Conservation (phyloP, 805 yeast species). For the Kluyveromyces siamensis region DNA sequence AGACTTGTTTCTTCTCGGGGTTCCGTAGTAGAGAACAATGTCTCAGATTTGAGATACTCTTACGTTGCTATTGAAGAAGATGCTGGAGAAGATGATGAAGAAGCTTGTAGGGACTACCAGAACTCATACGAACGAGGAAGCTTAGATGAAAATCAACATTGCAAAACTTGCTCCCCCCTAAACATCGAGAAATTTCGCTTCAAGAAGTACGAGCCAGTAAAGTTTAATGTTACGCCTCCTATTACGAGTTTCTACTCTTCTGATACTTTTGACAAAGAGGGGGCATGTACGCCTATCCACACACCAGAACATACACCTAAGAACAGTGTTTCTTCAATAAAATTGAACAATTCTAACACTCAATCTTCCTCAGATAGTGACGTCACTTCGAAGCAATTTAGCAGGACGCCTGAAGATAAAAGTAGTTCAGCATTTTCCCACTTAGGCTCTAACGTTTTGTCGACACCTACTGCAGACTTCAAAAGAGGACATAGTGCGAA, state of each 20-base stretch:
- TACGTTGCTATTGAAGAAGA: constrained; percentile 27
- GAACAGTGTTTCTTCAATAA: constrained; percentile 6
- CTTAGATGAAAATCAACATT: neutral
- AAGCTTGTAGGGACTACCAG: neutral
- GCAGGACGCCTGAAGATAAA: constrained; percentile 3
- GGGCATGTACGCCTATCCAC: neutral
- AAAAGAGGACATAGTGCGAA: constrained; percentile 19
- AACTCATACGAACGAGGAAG: neutral
- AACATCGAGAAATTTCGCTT: constrained; percentile 6
- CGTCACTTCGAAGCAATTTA: neutral
- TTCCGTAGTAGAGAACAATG: constrained; percentile 23
- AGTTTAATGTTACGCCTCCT: neutral
- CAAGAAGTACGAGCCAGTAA: constrained; percentile 2
- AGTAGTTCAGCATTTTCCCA: constrained; percentile 3
- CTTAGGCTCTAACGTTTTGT: constrained; percentile 4
- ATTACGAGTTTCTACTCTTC: neutral
- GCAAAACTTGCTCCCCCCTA: neutral
- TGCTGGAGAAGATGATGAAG: constrained; percentile 9
- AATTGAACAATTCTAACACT: constrained; percentile 12
- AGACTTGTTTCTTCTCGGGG: constrained; percentile 4
- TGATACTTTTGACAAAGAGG: neutral
- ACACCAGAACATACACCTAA: constrained; percentile 5
- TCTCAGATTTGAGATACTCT: constrained; percentile 22
- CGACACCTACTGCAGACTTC: neutral
- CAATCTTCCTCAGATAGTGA: constrained; percentile 18